Evolutionary conservation across 305 asterid genomes (phyloP).

Genomic region (Fraxinus dipetala): DNA sequence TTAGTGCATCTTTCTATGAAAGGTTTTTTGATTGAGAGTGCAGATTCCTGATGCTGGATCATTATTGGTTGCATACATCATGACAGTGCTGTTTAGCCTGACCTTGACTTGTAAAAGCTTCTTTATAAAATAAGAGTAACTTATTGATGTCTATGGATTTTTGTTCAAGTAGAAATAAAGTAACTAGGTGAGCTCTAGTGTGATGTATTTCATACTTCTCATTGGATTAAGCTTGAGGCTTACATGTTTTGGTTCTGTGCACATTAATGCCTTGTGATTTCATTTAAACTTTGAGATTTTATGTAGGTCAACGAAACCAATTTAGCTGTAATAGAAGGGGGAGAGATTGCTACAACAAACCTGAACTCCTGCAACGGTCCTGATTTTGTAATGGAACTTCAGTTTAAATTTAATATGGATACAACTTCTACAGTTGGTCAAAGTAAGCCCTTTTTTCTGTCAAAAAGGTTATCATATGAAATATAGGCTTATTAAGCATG

Average conservation of each 20-base stretch:
- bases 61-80: not conserved
- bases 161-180: not conserved
- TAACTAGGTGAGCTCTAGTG: not conserved
- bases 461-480: not conserved
- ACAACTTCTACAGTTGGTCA: constrained; percentile 27
- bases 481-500: not conserved
- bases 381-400: constrained; percentile 51
- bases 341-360: constrained; percentile 72
- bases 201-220: not conserved
- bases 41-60: not conserved
- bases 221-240: not conserved
- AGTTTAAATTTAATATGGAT: constrained; percentile 29
- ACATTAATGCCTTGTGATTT: not conserved
- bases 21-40: not conserved
- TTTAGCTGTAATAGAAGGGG: constrained; percentile 53
- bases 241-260: not conserved
- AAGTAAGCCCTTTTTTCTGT: constrained; percentile 36
- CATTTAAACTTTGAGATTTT: constrained; percentile 14
- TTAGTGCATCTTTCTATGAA: not conserved
- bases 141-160: not conserved
- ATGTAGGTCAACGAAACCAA: constrained; percentile 61
- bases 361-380: constrained; percentile 62
- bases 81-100: not conserved
- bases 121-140: not conserved
- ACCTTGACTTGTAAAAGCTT: not conserved